A percentile compares a stretch with the other conserved stretches of the same genome.
Conservation (phyloP, 2,329 filamentous ascomycete genomes). For the Colletotrichum scovillei region DNA sequence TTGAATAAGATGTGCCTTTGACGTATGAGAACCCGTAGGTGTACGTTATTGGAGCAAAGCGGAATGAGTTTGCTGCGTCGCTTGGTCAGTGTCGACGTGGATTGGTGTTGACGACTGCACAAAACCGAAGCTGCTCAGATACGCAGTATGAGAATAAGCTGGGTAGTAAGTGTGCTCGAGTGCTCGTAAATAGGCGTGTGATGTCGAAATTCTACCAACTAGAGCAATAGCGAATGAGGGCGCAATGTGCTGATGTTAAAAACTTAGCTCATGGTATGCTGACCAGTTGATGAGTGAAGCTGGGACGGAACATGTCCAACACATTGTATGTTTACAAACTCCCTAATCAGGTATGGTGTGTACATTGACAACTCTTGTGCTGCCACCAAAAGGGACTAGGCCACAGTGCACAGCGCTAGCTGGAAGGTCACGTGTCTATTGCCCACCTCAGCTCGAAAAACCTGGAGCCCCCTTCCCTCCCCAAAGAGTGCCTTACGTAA, state of each 20-base stretch:
- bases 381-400: background rate
- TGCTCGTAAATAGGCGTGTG: background rate
- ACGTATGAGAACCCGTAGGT: no score
- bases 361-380: background rate
- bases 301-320: background rate
- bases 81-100: background rate
- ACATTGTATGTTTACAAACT: constrained; percentile 16
- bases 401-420: background rate
- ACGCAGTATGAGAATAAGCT: background rate
- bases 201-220: background rate
- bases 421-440: background rate
- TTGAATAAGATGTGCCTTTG: background rate
- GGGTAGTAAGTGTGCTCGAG: background rate
- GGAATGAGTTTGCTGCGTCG: background rate
- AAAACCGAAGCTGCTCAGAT: background rate
- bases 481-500: background rate
- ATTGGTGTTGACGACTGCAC: background rate
- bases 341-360: constrained; percentile 13
- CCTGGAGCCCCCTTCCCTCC: no score
- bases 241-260: background rate
- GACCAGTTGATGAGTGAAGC: background rate
- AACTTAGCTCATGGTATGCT: background rate
- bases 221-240: background rate
- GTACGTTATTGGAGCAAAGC: background rate
- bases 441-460: background rate